Evolutionary conservation across 2,329 filamentous ascomycete genomes (phyloP).

Genomic region (Verticillium isaacii): DNA sequence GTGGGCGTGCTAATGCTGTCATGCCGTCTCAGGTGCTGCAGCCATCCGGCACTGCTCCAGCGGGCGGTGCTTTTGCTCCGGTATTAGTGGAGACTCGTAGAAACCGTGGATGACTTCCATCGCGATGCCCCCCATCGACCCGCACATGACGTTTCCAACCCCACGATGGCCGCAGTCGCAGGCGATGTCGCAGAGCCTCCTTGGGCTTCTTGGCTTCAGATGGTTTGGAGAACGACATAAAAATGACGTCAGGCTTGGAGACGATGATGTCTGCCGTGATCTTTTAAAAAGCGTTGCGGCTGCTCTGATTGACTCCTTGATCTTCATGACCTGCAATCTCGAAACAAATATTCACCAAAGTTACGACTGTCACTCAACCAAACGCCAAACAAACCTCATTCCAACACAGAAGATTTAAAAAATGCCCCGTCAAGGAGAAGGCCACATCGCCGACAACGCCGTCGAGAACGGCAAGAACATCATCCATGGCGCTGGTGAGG

Average conservation of each 20-base stretch:
- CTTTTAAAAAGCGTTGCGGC: not conserved
- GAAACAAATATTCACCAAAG: too few species aligned
- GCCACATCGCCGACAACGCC: slow-evolving; percentile 38
- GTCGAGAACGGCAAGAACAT: slow-evolving; percentile 35
- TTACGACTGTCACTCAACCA: not conserved
- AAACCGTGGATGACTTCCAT: not conserved
- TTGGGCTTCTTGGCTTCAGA: not conserved
- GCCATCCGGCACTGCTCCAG: not conserved
- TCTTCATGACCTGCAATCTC: not conserved
- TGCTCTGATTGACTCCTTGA: not conserved
- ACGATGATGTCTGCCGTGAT: not conserved
- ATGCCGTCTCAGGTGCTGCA: not conserved
- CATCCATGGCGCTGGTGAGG: slow-evolving; percentile 35
- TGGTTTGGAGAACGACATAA: not conserved
- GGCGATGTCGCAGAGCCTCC: not conserved
- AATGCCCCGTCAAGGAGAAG: slow-evolving; percentile 48
- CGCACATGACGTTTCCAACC: not conserved
- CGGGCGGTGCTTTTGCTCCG: not conserved
- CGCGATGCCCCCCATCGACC: not conserved
- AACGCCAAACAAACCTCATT: not conserved
- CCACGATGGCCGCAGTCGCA: not conserved
- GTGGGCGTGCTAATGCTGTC: not conserved
- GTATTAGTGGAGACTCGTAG: not conserved
- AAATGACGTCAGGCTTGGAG: not conserved
- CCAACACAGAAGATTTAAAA: slow-evolving; percentile 16